A percentile compares a stretch with the other conserved stretches of the same genome.
phyloP scores from a whole-genome alignment of 768 basidiomycete genomes.

The Xanthoconium stramineum region DNA sequence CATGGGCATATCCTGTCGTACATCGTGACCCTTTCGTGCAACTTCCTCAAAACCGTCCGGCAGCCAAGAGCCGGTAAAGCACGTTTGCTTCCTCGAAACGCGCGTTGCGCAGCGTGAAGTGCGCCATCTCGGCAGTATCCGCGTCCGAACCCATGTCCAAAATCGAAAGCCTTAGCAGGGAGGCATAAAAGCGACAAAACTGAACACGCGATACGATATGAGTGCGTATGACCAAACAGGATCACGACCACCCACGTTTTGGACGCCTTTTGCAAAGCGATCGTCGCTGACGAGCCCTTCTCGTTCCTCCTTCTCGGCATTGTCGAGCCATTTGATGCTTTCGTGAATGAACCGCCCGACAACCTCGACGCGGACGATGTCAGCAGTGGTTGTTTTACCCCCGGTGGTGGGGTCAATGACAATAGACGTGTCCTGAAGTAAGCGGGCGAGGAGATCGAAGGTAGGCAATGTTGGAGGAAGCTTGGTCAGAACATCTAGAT shows the following conservation, averaged over 20 bases:
- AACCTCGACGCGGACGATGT: constrained; percentile 60
- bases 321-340: constrained; percentile 66
- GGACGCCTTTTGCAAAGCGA: constrained; percentile 66
- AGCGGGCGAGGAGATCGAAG: constrained; percentile 68
- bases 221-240: constrained; percentile 5
- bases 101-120: constrained; percentile 70
- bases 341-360: constrained; percentile 72
- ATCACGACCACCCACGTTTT: constrained; percentile 50
- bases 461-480: constrained; percentile 72
- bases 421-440: constrained; percentile 60
- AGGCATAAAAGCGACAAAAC: constrained; percentile 76
- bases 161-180: constrained; percentile 63
- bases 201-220: constrained; percentile 23
- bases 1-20: neutral
- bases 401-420: constrained; percentile 39
- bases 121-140: constrained; percentile 74
- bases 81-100: constrained; percentile 74
- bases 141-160: constrained; percentile 62
- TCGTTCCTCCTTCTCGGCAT: constrained; percentile 63
- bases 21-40: neutral
- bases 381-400: constrained; percentile 58
- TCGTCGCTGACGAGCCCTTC: constrained; percentile 71
- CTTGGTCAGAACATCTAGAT: constrained; percentile 59
- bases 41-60: constrained; percentile 29
- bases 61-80: constrained; percentile 64